Evolutionary conservation across 2,329 filamentous ascomycete genomes (phyloP), one percentile per base, ranked within the genome.

Genomic region (Scolecobasidium constrictum): DNA sequence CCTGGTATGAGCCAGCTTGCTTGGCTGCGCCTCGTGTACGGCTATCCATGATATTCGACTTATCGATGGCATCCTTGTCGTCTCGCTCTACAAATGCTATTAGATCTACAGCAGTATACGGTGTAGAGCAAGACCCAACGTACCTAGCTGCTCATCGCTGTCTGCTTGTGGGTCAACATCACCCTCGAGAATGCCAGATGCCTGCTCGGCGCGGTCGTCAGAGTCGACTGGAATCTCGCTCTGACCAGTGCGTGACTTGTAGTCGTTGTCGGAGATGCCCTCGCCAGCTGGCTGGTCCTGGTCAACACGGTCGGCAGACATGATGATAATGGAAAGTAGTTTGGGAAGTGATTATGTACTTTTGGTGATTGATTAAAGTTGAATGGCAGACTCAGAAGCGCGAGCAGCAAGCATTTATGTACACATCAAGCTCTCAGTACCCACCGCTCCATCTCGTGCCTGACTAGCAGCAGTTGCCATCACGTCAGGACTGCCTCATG

Each of bases 11-110:
- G 1, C 53, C 50, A 7, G 19, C 21, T 1, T 52, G 49, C 33
- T 55, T 46, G 4, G 61, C 59, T 13, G 42, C 42, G 12, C 53
- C 51, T 12, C 61, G 58, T 1, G 61, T 64, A 3, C 59, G 56
- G 16, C 57, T 54, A 3, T 52, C 49, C 4, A 65, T 45, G n/a
- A 64, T 63, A 38, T 65, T 65, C 17, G 48, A 49, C 26, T 54
- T 42, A 26, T 65, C 58, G 28, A 65, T 64, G 2, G 60, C 62
- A 1, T 64, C 60, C 17, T 46, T 54, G 2, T 65, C 61, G 21
- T 64, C 61, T 3, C 52, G 54, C 4, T 46, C 62, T 64, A 11
- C 34, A 28, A 15, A 13, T 17, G 5, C 5, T 11, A 40, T 23
- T 3, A 34, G n/a, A n/a, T n/a, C n/a, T n/a, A n/a, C n/a, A 16